These are phyloP conservation scores for Pythium oligandrum DNA, from an alignment of 352 stramenopile species.

Conservation along the genomic window DNA sequence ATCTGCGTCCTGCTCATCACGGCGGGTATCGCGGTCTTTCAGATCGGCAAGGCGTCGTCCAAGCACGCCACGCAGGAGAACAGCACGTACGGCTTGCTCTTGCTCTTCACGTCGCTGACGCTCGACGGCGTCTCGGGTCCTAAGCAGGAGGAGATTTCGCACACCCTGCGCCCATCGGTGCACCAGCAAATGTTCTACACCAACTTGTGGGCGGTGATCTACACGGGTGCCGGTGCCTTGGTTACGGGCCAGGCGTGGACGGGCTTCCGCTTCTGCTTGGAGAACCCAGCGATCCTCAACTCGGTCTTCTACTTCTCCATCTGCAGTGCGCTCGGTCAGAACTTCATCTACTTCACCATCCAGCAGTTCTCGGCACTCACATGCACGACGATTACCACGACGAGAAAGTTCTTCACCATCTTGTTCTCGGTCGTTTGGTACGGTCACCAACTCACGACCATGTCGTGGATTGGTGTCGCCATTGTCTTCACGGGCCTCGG, in stretches of 20 bases:
- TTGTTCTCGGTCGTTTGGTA: conserved; percentile 97
- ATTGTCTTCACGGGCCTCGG: conserved; percentile 90
- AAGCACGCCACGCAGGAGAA: conserved; percentile 84
- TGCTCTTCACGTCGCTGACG: conserved; percentile 91
- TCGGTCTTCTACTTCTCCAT: conserved; percentile 93
- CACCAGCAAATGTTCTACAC: conserved; percentile 91
- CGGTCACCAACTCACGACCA: conserved; percentile 88
- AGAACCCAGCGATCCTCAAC: conserved; percentile 80
- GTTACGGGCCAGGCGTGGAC: conserved; percentile 66
- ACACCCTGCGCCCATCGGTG: conserved; percentile 68
- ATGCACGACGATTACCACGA: conserved; percentile 99
- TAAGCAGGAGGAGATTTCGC: conserved; percentile 92
- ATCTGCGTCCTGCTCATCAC: conserved; percentile 90
- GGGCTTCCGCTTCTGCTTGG: conserved; percentile 75
- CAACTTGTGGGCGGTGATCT: conserved; percentile 85
- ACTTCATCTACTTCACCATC: conserved; percentile 99
- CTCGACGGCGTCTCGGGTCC: conserved; percentile 95
- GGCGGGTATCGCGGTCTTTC: conserved; percentile 86
- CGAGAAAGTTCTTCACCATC: conserved; percentile 99
- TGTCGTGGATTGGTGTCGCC: conserved; percentile 89
- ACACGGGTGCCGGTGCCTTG: conserved; percentile 71
- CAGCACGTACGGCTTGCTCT: conserved; percentile 82
- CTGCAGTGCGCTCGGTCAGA: conserved; percentile 95
- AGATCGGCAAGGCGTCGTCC: conserved; percentile 75
- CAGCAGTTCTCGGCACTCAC: conserved; percentile 97